Conservation (phyloP, 2,329 filamentous ascomycete species). For the Ophiostoma sp. region DNA sequence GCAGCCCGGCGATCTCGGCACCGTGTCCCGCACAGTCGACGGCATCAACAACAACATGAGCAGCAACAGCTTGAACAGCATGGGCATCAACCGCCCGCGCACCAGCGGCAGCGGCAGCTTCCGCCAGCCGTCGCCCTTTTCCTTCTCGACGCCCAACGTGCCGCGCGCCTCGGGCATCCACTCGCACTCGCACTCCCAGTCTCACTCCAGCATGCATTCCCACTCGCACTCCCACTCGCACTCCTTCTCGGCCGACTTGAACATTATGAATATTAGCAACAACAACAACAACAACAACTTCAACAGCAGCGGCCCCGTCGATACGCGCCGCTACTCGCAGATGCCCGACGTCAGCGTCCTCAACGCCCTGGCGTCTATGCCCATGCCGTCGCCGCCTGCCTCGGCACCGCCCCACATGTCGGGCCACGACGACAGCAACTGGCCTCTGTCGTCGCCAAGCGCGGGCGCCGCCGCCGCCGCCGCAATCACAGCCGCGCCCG, state of each 20-base stretch:
- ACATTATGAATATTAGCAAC: conserved; percentile 1
- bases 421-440: conserved; percentile 39
- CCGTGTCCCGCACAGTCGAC: conserved; percentile 26
- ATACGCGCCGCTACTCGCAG: conserved; percentile 35
- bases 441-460: conserved; percentile 37
- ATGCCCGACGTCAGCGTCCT: conserved; percentile 33
- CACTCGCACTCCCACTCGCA: conserved; percentile 21
- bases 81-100: conserved; percentile 35
- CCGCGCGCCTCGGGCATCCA: not conserved
- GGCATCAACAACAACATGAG: conserved; percentile 20
- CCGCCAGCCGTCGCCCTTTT: conserved; percentile 32
- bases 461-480: conserved; percentile 28
- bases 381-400: not conserved
- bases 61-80: conserved; percentile 31
- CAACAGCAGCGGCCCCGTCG: conserved; percentile 19
- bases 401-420: conserved; percentile 23
- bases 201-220: conserved; percentile 27
- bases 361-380: not conserved
- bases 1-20: conserved; percentile 42
- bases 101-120: conserved; percentile 44
- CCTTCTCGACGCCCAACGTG: conserved; percentile 1
- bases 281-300: too few species aligned
- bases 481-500: conserved; percentile 15
- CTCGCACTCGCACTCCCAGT: not conserved
- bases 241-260: conserved; percentile 30